phyloP scores from a whole-genome alignment of 1,284 basidiomycete genomes.

The Heterobasidion occidentale region DNA sequence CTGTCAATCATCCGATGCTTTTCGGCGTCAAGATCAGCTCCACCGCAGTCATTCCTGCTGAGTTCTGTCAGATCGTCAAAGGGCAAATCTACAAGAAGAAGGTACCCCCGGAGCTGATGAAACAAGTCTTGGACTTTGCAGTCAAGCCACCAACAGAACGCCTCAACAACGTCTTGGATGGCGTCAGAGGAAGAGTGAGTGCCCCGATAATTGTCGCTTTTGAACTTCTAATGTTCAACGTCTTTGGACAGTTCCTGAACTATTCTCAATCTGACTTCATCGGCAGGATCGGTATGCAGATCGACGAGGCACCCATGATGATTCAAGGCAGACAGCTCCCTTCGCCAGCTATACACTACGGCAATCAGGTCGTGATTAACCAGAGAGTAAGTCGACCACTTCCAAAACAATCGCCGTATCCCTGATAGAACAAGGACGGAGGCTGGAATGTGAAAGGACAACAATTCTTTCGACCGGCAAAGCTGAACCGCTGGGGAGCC shows the following conservation, averaged over 20 bases:
- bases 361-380: background rate
- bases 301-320: slow-evolving; percentile 16
- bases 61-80: slow-evolving; percentile 34
- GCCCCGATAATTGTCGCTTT: background rate
- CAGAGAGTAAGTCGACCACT: slow-evolving; percentile 7
- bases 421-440: slow-evolving; percentile 11
- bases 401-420: background rate
- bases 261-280: slow-evolving; percentile 26
- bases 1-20: slow-evolving; percentile 23
- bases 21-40: slow-evolving; percentile 24
- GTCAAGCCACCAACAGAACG: slow-evolving; percentile 31
- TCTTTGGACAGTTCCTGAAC: slow-evolving; percentile 14
- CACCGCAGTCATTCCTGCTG: slow-evolving; percentile 35
- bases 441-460: slow-evolving; percentile 27
- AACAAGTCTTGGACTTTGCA: slow-evolving; percentile 34
- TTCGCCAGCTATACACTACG: slow-evolving; percentile 19
- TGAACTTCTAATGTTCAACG: background rate
- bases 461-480: slow-evolving; percentile 3
- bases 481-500: slow-evolving; percentile 17
- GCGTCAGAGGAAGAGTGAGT: slow-evolving; percentile 20
- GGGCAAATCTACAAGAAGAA: slow-evolving; percentile 43
- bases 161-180: slow-evolving; percentile 24
- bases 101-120: slow-evolving; percentile 28
- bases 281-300: slow-evolving; percentile 21
- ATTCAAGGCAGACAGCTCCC: slow-evolving; percentile 19